These are phyloP conservation scores for Irpex rosettiformis DNA, from an alignment of 1,284 basidiomycete genomes.

Conservation along the genomic window DNA sequence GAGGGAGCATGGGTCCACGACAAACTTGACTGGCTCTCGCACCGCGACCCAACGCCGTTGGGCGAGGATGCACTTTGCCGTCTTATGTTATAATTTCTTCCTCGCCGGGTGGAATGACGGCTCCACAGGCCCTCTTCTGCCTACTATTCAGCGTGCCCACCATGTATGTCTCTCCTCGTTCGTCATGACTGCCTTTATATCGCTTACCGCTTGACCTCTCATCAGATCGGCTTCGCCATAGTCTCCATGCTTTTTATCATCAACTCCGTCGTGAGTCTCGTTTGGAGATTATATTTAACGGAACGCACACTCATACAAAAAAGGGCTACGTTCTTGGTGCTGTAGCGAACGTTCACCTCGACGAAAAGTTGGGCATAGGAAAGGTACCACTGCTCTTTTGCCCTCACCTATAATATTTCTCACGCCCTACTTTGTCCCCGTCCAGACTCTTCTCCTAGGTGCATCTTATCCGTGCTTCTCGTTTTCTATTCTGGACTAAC, in stretches of 20 bases:
- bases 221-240: constrained; percentile 42
- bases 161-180: constrained; percentile 35
- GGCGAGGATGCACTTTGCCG: constrained; percentile 26
- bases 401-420: not conserved
- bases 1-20: not conserved
- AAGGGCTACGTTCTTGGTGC: constrained; percentile 56
- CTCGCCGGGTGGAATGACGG: constrained; percentile 58
- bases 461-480: not conserved
- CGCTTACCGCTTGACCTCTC: not conserved
- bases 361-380: constrained; percentile 56
- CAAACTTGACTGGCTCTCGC: not conserved
- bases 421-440: not conserved
- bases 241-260: constrained; percentile 49
- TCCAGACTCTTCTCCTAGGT: constrained; percentile 37
- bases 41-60: not conserved
- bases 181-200: not conserved
- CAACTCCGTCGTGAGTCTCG: constrained; percentile 36
- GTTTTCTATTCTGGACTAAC: not conserved
- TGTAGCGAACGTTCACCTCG: constrained; percentile 50
- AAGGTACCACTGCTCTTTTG: constrained; percentile 34
- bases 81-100: constrained; percentile 36
- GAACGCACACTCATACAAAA: not conserved
- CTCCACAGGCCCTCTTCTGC: constrained; percentile 51
- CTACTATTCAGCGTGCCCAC: constrained; percentile 52
- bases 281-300: not conserved